Evolutionary conservation across 192 early-diverging fungal species (phyloP), one percentile per base, ranked within the genome.

Genomic region (Lobosporangium transversale): DNA sequence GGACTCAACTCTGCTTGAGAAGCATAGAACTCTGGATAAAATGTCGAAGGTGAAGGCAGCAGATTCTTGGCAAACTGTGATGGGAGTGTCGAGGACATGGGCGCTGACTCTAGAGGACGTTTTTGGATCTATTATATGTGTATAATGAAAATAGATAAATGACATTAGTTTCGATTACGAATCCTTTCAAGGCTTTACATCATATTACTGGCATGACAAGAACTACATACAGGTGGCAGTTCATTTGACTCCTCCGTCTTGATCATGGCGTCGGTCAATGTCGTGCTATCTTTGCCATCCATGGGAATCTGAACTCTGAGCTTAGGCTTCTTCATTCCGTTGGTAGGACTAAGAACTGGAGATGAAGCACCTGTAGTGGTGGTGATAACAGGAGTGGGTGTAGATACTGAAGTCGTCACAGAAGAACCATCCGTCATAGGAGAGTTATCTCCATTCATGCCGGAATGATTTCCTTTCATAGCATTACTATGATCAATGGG

Each of bases 1-100:
- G 92, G 92, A 62, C 91, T 92, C n/a, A 85, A 89, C 53, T 89
- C 79, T 43, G 91, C 89, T 53, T 80, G 86, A 20, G 85, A 83
- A 51, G 91, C 89, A 61, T 91, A 91, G 47, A 94, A 88, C 40
- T 90, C 85, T 2, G 91, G 87, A 66, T 92, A 92, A 67, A 92
- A 91, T 0, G 88, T 85, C 8, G 89, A 90, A 15, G 92, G 92
- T 30, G 90, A 91, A 24, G 92, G 92, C 35, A 93, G 76, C 35
- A 93, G 76, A 66, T 88, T 92, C 66, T 91, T 85, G 14, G 84
- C 84, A 65, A 88, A 88, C 60, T 88, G 85, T 2, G 85, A 86
- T 17, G 90, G 85, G 27, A 70, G 52, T 56, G 90, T 83, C 11
- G 90, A 90, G 5, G 91, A 91, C 53, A 90, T 84, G 6, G 89